Conservation (phyloP, 139 green algal species). For the Auxenochlorella pyrenoidosa region DNA sequence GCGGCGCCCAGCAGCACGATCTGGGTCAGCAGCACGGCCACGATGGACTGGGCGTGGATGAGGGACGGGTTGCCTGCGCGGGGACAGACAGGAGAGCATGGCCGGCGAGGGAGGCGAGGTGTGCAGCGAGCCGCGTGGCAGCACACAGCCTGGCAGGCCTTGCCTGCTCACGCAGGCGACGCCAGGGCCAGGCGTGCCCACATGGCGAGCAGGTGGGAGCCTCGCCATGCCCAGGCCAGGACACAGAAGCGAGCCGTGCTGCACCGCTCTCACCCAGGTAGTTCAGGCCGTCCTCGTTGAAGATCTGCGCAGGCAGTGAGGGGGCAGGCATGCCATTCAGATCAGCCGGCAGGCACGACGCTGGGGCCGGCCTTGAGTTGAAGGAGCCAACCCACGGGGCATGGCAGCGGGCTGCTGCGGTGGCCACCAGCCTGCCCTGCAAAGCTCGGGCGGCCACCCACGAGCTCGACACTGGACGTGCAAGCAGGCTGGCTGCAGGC, state of each 20-base stretch:
- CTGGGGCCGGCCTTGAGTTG: background rate
- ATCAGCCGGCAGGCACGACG: background rate
- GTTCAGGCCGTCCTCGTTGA: slow-evolving; percentile 72
- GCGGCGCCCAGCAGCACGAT: slow-evolving; percentile 86
- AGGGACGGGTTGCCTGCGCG: slow-evolving; percentile 70
- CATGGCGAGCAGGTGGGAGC: too few species aligned
- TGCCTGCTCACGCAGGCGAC: too few species aligned
- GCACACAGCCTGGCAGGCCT: too few species aligned
- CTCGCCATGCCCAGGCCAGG: too few species aligned
- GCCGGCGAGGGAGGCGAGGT: too few species aligned
- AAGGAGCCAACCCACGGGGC: background rate
- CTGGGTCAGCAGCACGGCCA: slow-evolving; percentile 72
- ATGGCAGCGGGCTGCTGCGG: too few species aligned
- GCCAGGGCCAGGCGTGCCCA: too few species aligned
- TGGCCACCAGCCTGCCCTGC: too few species aligned
- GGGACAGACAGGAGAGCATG: too few species aligned
- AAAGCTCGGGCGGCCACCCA: background rate
- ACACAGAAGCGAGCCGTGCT: too few species aligned
- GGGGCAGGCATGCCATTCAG: background rate
- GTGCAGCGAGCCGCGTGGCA: too few species aligned
- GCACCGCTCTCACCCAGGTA: slow-evolving; percentile 63
- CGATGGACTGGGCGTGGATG: slow-evolving; percentile 85
- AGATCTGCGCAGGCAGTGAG: background rate
- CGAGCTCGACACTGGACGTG: background rate
- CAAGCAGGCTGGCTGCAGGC: background rate